phyloP scores from a whole-genome alignment of 108 stramenopile species.

The Aureococcus anophagefferens region DNA sequence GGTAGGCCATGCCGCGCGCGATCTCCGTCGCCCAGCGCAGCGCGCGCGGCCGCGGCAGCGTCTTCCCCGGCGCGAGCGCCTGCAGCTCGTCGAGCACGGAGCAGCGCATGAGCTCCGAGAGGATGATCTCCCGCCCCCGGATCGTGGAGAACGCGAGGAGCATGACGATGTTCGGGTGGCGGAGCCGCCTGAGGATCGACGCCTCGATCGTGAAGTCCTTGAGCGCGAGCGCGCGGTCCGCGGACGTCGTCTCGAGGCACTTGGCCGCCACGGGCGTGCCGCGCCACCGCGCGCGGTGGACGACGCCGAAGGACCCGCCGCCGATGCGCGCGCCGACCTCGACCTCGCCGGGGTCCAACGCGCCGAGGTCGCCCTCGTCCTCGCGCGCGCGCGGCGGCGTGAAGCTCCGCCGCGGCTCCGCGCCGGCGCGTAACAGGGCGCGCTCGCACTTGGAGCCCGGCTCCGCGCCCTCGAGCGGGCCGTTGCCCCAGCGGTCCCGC shows the following conservation, averaged over 20 bases:
- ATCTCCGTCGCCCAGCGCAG: constrained; percentile 59
- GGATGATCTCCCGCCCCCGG: constrained; percentile 63
- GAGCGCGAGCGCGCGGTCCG: constrained; percentile 31
- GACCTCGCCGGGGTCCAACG: constrained; percentile 28
- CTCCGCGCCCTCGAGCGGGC: constrained; percentile 32
- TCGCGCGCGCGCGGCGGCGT: too few relatives aligned
- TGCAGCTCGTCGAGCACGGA: constrained; percentile 66
- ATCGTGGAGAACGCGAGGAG: constrained; percentile 67
- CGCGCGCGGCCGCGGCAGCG: constrained; percentile 35
- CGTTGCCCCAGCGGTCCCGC: constrained; percentile 41
- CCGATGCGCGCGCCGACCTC: constrained; percentile 65
- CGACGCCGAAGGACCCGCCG: constrained; percentile 81
- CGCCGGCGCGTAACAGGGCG: too few relatives aligned
- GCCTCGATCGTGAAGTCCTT: constrained; percentile 68
- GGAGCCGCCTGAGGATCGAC: constrained; percentile 53
- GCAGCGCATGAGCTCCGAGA: constrained; percentile 74
- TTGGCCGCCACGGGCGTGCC: constrained; percentile 75
- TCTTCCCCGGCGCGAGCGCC: constrained; percentile 38
- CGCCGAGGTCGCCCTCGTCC: neutral
- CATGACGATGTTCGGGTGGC: constrained; percentile 73
- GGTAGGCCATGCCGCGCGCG: constrained; percentile 75
- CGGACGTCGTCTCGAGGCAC: constrained; percentile 49
- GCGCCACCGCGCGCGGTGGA: constrained; percentile 71
- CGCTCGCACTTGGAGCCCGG: neutral
- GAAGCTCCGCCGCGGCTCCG: too few relatives aligned